phyloP scores from a whole-genome alignment of 2,329 filamentous ascomycete species.

The Fusarium sacchari region DNA sequence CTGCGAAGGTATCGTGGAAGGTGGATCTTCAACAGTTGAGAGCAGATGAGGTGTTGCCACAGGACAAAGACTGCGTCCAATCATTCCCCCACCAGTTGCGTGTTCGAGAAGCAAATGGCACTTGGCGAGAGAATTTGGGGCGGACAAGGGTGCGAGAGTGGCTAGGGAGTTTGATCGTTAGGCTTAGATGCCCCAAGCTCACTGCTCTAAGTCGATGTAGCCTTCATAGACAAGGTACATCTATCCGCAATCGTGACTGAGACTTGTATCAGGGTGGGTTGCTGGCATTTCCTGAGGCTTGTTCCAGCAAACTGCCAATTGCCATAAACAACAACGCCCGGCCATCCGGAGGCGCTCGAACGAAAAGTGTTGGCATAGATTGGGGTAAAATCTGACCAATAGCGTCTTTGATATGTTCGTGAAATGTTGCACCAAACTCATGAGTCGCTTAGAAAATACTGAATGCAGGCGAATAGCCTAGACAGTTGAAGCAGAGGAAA shows the following conservation, averaged over 20 bases:
- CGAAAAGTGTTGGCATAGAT: constrained; percentile 10
- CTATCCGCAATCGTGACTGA: constrained; percentile 25
- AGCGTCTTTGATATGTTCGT: neutral
- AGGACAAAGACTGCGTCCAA: constrained; percentile 23
- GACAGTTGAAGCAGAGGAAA: neutral
- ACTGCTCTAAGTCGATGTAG: constrained; percentile 8
- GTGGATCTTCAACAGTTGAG: constrained; percentile 38
- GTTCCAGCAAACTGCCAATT: constrained; percentile 2
- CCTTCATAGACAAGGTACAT: constrained; percentile 20
- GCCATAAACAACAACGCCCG: constrained; percentile 16
- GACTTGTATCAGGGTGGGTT: constrained; percentile 10
- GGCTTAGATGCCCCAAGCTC: constrained; percentile 2
- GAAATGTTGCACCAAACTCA: constrained; percentile 17
- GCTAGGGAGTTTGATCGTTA: constrained; percentile 6
- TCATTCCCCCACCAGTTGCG: constrained; percentile 11
- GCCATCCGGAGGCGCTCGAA: constrained; percentile 21
- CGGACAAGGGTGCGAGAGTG: constrained; percentile 21
- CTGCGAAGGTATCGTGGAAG: constrained; percentile 20
- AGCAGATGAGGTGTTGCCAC: constrained; percentile 29
- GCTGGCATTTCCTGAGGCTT: constrained; percentile 6
- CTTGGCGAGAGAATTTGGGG: constrained; percentile 26
- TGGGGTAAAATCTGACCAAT: constrained; percentile 20
- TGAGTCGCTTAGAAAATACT: constrained; percentile 18
- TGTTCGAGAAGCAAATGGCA: constrained; percentile 31
- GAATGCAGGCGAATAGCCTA: constrained; percentile 22